Evolutionary conservation across 345 rosid genomes (phyloP), one percentile per base, ranked within the genome.

Genomic region (Bruguiera sexangula): DNA sequence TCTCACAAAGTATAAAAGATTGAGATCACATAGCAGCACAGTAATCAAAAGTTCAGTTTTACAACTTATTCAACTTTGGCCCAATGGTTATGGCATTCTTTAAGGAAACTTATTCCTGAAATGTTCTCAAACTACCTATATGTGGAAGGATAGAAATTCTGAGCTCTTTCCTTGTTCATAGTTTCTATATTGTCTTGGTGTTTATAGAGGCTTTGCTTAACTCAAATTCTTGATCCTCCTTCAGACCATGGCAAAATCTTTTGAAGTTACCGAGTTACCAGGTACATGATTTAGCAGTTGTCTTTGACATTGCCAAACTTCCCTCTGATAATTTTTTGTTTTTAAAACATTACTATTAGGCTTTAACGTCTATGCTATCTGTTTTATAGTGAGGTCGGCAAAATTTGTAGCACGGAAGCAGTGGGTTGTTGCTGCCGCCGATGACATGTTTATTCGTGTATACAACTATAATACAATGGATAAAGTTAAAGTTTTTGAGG

Each of bases 401-500:
- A 96, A 90, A 84, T 96, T 92, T 79, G 73, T 92, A 8, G 82
- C 96, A 0, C 85, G 90, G 50, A 87, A 89, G 78, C 96, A 92
- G 69, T 96, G 99, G 99, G 85, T 92, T 63, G 95, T 96, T 61
- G 94, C 91, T 75, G 99, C 95, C 69, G 96, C 98, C 51, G 99
- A 92, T 74, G 98, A 92, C 84, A 85, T 85, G 92, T 81, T 84
- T 73, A 79, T 96, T 69, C 99, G 97, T 54, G 95, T 92, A 54
- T 90, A 89, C 79, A 88, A 96, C 67, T 90, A 92, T 85, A 90
- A 92, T 68, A 96, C 99, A 55, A 87, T 85, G 93, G 98, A 85
- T 62, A 96, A 84, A 72, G 82, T 92, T 60, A 96, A 96, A 79
- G 96, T 90, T 65, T 89, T 96, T 75, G 98, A 92, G 82, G 99